Base-by-base conservation (phyloP, 2,329 filamentous ascomycete genomes). In the Stagonosporopsis vannaccii region DNA sequence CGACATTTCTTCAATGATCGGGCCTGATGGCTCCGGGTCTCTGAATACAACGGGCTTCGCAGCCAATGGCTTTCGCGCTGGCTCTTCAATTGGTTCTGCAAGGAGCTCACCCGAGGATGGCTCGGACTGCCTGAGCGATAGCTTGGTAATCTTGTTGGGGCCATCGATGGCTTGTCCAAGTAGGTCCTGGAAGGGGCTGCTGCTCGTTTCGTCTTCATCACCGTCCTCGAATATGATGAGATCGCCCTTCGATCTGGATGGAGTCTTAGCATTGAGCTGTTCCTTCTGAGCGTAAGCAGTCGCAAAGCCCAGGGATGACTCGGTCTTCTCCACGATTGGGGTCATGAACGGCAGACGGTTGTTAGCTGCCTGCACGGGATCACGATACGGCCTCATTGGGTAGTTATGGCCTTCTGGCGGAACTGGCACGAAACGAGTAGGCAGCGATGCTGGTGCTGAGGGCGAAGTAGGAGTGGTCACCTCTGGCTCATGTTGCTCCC, bases 261-360 rank as follows among this genome's bases (percentile, higher is more conserved):
- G 92, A 4, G 92, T 96, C 77, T 95, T 96, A 44, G 86, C 83
- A 49, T 82, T 83, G 68, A 87, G 80, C 74, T 84, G 84, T 62
- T 84, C 83, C 74, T 85, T 84, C 62, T 82, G 77, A 48, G 85
- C 82, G 47, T 66, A 67, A 48, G 63, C 67, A 25, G 75, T 77
- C 37, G 68, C 70, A 48, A 74, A 67, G 32, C 89, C 89, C 5
- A 98, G 79, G 0, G 93, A 97, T 11, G 88, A 90, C 76, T 99
- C 95, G 0, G 95, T 99, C 67, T 92, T 88, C 76, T 99, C 95
- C 1, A 95, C 94, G 63, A 99, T 99, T 1, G 95, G 95, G 0
- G 95, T 99, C 95, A 99, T 98, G 75, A 98, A 99, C 3, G 94
- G 95, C 9, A 98, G 82, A 51, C 93, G 89, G 76, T 93, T 97